Evolutionary conservation across 768 basidiomycete genomes (phyloP), one percentile per base, ranked within the genome.

Genomic region (Hygrocybe coccinea): DNA sequence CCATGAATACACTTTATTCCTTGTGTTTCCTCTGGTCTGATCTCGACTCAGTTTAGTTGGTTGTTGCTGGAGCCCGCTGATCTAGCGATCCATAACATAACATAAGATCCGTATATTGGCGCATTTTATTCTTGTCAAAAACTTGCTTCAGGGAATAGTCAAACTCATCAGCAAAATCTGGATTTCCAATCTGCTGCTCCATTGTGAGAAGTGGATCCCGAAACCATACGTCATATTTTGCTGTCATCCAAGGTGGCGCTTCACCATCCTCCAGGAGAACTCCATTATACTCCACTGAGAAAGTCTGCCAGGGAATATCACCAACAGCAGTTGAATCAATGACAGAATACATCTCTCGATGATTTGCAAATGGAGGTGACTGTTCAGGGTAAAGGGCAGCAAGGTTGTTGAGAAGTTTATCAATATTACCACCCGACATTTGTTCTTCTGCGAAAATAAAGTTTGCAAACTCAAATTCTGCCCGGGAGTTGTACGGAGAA

Each of bases 61-160:
- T n/a, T n/a, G n/a, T n/a, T n/a, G n/a, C n/a, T n/a, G n/a, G n/a
- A n/a, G n/a, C n/a, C n/a, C n/a, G n/a, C n/a, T n/a, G n/a, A n/a
- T n/a, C n/a, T n/a, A n/a, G n/a, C n/a, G n/a, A n/a, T n/a, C n/a
- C n/a, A n/a, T n/a, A n/a, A n/a, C n/a, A n/a, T n/a, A n/a, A 74
- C 71, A 76, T 73, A 14, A 79, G 59, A 60, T 77, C 64, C 2
- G 38, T 44, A 52, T 61, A 74, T 8, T 60, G 63, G 0, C 68
- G 58, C 21, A 65, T 62, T 0, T 65, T 68, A 10, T 64, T 46
- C 0, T 54, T 43, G 15, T 68, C 66, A 34, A 60, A 59, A 7
- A 67, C 63, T 10, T 62, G 56, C 43, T 69, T 68, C 0, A 74
- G 71, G 2, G 62, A 59, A 45, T 60, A 64, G 53, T 77, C 73